phyloP scores from a whole-genome alignment of 345 rosid species.

The Stellera chamaejasme region DNA sequence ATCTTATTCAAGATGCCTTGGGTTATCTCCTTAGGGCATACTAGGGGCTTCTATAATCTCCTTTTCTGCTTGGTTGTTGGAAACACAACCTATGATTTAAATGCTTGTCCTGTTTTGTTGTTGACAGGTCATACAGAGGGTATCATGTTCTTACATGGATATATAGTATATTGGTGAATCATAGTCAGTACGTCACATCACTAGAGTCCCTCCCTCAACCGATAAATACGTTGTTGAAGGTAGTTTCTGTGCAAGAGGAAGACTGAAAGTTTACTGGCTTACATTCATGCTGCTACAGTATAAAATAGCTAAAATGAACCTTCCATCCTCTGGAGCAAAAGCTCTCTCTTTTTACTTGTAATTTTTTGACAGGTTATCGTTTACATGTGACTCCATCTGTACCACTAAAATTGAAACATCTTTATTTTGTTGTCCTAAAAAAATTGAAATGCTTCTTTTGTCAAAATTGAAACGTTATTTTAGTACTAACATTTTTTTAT shows the following conservation, averaged over 20 bases:
- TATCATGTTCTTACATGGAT: constrained; percentile 71
- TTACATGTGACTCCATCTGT: too few species aligned
- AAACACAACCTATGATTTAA: constrained; percentile 3
- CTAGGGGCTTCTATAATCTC: constrained; percentile 3
- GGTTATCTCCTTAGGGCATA: background rate
- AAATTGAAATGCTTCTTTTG: too few species aligned
- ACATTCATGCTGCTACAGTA: too few species aligned
- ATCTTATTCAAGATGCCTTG: background rate
- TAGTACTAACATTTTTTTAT: too few species aligned
- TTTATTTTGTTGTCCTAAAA: too few species aligned
- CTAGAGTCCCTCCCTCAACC: constrained; percentile 37
- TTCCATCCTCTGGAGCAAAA: too few species aligned
- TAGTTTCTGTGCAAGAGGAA: constrained; percentile 12
- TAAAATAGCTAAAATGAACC: too few species aligned
- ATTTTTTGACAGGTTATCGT: too few species aligned
- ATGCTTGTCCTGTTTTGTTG: constrained; percentile 7
- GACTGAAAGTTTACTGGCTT: too few species aligned
- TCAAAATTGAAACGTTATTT: too few species aligned
- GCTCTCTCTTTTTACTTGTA: too few species aligned
- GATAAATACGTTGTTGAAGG: constrained; percentile 58
- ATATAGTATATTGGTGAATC: constrained; percentile 61
- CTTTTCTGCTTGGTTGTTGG: constrained; percentile 3
- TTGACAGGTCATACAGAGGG: constrained; percentile 52
- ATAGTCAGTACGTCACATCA: constrained; percentile 43
- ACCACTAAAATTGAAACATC: too few species aligned